phyloP scores from a whole-genome alignment of 306 rosid genomes.

The Hippophae tibetana region DNA sequence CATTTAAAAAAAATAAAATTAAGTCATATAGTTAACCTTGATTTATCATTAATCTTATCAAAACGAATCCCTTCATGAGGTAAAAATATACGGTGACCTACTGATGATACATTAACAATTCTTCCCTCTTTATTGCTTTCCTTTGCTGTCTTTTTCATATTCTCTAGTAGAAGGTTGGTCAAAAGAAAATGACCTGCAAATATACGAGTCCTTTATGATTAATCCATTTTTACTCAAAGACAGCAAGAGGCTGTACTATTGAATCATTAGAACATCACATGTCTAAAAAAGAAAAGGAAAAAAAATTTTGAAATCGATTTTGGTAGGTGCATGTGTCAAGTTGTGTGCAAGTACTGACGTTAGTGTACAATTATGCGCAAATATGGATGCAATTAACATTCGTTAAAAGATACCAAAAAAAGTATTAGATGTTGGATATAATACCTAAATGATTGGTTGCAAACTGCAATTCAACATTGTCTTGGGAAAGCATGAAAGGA shows the following conservation, averaged over 20 bases:
- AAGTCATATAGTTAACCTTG: conserved; percentile 38
- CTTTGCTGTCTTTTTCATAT: conserved; percentile 65
- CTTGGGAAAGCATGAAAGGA: conserved; percentile 72
- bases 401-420: neutral
- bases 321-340: too few species aligned
- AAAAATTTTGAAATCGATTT: too few species aligned
- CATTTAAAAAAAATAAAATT: too few species aligned
- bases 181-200: conserved; percentile 83
- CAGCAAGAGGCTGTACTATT: neutral
- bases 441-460: conserved; percentile 89
- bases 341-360: too few species aligned
- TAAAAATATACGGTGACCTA: conserved; percentile 46
- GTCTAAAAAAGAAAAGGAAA: too few species aligned
- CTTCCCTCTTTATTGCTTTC: conserved; percentile 68
- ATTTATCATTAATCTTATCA: conserved; percentile 58
- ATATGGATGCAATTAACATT: neutral
- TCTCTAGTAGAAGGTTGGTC: conserved; percentile 75
- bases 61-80: conserved; percentile 54
- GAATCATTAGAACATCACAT: too few species aligned
- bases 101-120: conserved; percentile 67
- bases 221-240: neutral
- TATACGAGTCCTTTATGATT: neutral
- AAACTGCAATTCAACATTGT: conserved; percentile 77
- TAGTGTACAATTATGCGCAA: too few species aligned
- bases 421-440: neutral